phyloP scores from a whole-genome alignment of 257 asterid genomes.

The Solanum commersonii region DNA sequence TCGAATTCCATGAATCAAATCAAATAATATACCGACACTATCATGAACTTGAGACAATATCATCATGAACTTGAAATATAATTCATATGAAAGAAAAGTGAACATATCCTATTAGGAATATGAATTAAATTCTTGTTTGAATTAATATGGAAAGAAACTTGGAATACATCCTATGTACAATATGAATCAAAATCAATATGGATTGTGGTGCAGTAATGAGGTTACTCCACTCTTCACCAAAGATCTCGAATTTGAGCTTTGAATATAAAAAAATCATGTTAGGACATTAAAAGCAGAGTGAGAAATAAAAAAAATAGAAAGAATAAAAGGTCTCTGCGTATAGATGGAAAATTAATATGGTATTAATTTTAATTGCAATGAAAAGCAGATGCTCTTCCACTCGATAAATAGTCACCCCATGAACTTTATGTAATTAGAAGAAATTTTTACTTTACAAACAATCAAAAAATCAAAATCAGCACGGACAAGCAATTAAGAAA shows the following conservation, averaged over 20 bases:
- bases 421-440: background rate
- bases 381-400: background rate
- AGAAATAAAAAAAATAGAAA: no score
- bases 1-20: background rate
- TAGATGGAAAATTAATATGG: background rate
- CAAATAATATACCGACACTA: background rate
- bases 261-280: no score
- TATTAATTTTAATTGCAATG: background rate
- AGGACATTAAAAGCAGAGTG: no score
- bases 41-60: background rate
- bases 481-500: background rate
- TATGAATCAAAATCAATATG: background rate
- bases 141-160: background rate
- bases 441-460: background rate
- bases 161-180: background rate
- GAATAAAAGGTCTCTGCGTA: background rate
- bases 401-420: background rate
- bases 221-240: no score
- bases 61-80: background rate
- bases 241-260: rapidly evolving
- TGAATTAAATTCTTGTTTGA: background rate
- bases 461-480: background rate
- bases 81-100: background rate
- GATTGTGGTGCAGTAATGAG: background rate
- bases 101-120: no score